A percentile compares a stretch with the other conserved stretches of the same genome.
phyloP scores from a whole-genome alignment of 495 filamentous ascomycete species.

The Penicillium argentinense region DNA sequence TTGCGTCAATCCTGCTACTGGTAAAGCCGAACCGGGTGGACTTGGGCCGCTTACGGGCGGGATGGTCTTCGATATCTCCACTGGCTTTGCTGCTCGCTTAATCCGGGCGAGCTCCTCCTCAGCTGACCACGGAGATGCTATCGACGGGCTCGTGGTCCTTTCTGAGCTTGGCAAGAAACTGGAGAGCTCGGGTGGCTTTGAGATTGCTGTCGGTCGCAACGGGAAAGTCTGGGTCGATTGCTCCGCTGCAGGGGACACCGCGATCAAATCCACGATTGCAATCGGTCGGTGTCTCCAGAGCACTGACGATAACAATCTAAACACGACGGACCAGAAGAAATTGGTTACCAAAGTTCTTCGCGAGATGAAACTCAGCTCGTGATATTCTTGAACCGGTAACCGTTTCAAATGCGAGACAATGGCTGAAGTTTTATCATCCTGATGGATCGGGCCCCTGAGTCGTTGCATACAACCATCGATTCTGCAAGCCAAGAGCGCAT shows the following conservation, averaged over 20 bases:
- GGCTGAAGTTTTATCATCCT: background rate
- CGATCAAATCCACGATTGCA: conserved; percentile 62
- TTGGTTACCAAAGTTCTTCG: conserved; percentile 68
- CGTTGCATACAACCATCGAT: no score
- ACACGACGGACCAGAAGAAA: conserved; percentile 74
- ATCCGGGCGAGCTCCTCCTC: conserved; percentile 52
- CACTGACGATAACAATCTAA: conserved; percentile 68
- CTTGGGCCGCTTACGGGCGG: conserved; percentile 83
- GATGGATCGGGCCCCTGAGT: no score
- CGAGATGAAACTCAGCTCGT: conserved; percentile 44
- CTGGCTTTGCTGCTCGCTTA: conserved; percentile 77
- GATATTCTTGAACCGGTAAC: background rate
- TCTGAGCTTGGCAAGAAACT: conserved; percentile 79
- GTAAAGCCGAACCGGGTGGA: conserved; percentile 84
- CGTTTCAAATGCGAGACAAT: background rate
- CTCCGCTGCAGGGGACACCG: conserved; percentile 55
- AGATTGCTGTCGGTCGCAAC: conserved; percentile 93
- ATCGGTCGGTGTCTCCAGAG: conserved; percentile 79
- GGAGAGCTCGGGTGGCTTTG: conserved; percentile 67
- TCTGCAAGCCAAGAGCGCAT: conserved; percentile 13
- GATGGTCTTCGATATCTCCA: conserved; percentile 79
- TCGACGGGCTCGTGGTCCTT: conserved; percentile 66
- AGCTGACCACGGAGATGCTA: conserved; percentile 59
- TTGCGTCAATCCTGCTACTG: conserved; percentile 81
- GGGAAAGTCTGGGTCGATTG: conserved; percentile 87